A percentile compares a stretch with the other conserved stretches of the same genome.
These are phyloP conservation scores for Monosporascus sp. DNA, from an alignment of 2,329 filamentous ascomycete species.

Conservation along the genomic window DNA sequence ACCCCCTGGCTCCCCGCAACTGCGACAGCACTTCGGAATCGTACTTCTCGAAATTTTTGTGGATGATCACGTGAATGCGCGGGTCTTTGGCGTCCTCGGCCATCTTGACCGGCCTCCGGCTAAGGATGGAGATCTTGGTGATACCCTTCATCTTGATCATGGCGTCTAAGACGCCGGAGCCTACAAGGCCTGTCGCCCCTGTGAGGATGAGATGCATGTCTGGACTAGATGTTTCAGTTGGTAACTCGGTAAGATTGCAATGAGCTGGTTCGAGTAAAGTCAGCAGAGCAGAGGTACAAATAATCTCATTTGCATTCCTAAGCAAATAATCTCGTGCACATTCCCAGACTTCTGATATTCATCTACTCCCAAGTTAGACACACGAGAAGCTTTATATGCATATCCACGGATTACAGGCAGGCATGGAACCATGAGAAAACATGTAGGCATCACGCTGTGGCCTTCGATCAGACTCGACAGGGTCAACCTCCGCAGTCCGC, in stretches of 20 bases:
- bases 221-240: neutral
- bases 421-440: no score
- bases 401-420: no score
- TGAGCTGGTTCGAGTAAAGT: no score
- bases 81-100: slow-evolving; percentile 51
- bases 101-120: slow-evolving; percentile 58
- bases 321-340: no score
- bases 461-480: no score
- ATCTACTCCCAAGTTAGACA: no score
- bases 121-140: slow-evolving; percentile 59
- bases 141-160: slow-evolving; percentile 54
- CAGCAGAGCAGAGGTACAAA: no score
- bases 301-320: no score
- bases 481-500: no score
- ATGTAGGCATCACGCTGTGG: no score
- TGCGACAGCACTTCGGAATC: slow-evolving; percentile 49
- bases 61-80: slow-evolving; percentile 61
- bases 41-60: slow-evolving; percentile 62
- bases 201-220: slow-evolving; percentile 61
- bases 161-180: slow-evolving; percentile 54
- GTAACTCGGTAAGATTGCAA: neutral
- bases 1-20: slow-evolving; percentile 60
- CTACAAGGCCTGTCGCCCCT: slow-evolving; percentile 63
- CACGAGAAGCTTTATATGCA: no score
- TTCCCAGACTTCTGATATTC: no score